These are phyloP conservation scores for Phyllosticta capitalensis DNA, from an alignment of 2,329 filamentous ascomycete genomes.

Conservation along the genomic window DNA sequence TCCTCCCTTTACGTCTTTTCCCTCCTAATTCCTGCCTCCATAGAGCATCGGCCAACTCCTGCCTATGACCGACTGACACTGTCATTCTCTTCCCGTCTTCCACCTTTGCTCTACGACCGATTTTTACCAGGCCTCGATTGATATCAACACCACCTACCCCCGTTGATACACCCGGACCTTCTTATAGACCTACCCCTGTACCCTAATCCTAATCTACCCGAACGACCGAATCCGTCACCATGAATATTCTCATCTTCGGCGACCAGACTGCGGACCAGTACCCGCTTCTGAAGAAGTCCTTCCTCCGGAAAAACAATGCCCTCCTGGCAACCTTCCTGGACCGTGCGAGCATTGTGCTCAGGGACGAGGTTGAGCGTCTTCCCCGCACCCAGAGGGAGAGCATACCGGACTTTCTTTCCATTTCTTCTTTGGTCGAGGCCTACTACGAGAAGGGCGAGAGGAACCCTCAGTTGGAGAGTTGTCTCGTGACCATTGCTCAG, in stretches of 20 bases:
- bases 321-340: slow-evolving; percentile 55
- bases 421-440: slow-evolving; percentile 55
- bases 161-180: slow-evolving; percentile 1
- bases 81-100: slow-evolving; percentile 4
- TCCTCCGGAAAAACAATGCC: slow-evolving; percentile 43
- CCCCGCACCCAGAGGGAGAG: slow-evolving; percentile 47
- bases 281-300: slow-evolving; percentile 45
- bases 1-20: slow-evolving; percentile 1
- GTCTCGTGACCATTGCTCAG: slow-evolving; percentile 55
- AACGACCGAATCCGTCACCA: slow-evolving; percentile 17
- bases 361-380: slow-evolving; percentile 50
- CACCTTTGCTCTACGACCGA: background rate
- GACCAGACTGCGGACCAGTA: slow-evolving; percentile 63
- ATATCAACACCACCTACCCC: background rate
- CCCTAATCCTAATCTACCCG: slow-evolving; percentile 2
- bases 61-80: slow-evolving; percentile 11
- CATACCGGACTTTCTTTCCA: slow-evolving; percentile 52
- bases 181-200: background rate
- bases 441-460: slow-evolving; percentile 51
- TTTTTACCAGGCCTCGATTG: background rate
- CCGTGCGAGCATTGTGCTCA: slow-evolving; percentile 47
- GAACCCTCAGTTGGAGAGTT: slow-evolving; percentile 55
- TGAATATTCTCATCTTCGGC: slow-evolving; percentile 54
- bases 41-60: slow-evolving; percentile 6
- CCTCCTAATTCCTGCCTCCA: slow-evolving; percentile 3